Conservation (phyloP, 495 filamentous ascomycete genomes). For the Annulohypoxylon stygium region DNA sequence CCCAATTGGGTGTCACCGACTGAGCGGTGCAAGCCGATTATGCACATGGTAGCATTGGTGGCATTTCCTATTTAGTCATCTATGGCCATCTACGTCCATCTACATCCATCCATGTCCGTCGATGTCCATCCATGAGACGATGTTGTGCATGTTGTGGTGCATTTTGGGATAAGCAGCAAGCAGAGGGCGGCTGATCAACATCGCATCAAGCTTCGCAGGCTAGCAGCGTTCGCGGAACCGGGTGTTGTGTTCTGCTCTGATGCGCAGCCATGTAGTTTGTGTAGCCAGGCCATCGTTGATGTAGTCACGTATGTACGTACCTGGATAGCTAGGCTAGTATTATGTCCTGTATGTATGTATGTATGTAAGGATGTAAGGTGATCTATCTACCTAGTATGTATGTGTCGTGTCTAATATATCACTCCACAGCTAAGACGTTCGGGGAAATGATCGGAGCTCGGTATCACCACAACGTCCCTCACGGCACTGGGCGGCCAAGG, state of each 20-base stretch:
- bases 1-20: slow-evolving; percentile 40
- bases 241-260: slow-evolving; percentile 21
- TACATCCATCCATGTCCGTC: no score
- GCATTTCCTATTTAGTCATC: slow-evolving; percentile 19
- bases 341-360: background rate
- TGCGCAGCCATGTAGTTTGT: background rate
- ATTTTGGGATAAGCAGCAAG: slow-evolving; percentile 20
- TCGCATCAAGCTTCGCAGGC: slow-evolving; percentile 18
- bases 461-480: slow-evolving; percentile 30
- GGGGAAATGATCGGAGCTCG: slow-evolving; percentile 42
- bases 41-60: slow-evolving; percentile 21
- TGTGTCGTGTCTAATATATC: slow-evolving; percentile 39
- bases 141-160: slow-evolving; percentile 31
- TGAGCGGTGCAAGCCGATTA: slow-evolving; percentile 40
- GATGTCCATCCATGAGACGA: slow-evolving; percentile 12
- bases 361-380: slow-evolving; percentile 17
- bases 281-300: background rate
- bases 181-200: slow-evolving; percentile 42
- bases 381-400: slow-evolving; percentile 21
- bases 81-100: slow-evolving; percentile 1
- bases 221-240: slow-evolving; percentile 30
- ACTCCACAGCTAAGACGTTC: slow-evolving; percentile 30
- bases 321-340: background rate
- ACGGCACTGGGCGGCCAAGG: background rate
- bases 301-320: slow-evolving; percentile 6